These are phyloP conservation scores for Fusarium lateritium DNA, from an alignment of 2,329 filamentous ascomycete genomes.

Conservation along the genomic window DNA sequence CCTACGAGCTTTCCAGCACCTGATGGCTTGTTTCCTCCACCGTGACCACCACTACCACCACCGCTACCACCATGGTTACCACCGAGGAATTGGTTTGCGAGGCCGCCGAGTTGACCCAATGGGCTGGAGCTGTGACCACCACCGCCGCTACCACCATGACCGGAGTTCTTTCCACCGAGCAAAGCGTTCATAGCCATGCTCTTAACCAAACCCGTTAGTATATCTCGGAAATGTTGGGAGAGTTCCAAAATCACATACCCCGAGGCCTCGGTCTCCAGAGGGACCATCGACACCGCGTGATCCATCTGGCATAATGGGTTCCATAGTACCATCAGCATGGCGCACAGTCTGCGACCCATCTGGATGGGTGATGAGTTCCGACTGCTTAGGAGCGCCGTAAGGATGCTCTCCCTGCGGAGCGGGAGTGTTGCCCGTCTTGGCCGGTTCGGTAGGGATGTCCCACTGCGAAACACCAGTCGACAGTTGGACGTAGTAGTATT, in stretches of 20 bases:
- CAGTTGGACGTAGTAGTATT: slow-evolving; percentile 81
- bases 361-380: slow-evolving; percentile 72
- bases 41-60: slow-evolving; percentile 47
- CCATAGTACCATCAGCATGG: slow-evolving; percentile 72
- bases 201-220: slow-evolving; percentile 54
- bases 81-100: slow-evolving; percentile 65
- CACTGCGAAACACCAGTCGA: slow-evolving; percentile 80
- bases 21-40: slow-evolving; percentile 57
- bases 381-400: slow-evolving; percentile 69
- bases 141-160: slow-evolving; percentile 49
- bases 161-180: slow-evolving; percentile 62
- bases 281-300: slow-evolving; percentile 66
- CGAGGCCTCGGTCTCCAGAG: slow-evolving; percentile 73
- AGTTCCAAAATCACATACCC: slow-evolving; percentile 65
- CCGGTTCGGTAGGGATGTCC: slow-evolving; percentile 78
- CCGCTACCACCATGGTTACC: slow-evolving; percentile 47
- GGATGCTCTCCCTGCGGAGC: slow-evolving; percentile 71
- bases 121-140: slow-evolving; percentile 56
- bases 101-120: slow-evolving; percentile 57
- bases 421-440: slow-evolving; percentile 73
- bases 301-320: slow-evolving; percentile 69
- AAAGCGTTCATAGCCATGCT: slow-evolving; percentile 74
- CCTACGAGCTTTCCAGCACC: slow-evolving; percentile 68
- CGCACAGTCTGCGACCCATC: slow-evolving; percentile 74
- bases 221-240: slow-evolving; percentile 14